Evolutionary conservation across 106 monocot species (phyloP).

Genomic region (Chionographis japonica): DNA sequence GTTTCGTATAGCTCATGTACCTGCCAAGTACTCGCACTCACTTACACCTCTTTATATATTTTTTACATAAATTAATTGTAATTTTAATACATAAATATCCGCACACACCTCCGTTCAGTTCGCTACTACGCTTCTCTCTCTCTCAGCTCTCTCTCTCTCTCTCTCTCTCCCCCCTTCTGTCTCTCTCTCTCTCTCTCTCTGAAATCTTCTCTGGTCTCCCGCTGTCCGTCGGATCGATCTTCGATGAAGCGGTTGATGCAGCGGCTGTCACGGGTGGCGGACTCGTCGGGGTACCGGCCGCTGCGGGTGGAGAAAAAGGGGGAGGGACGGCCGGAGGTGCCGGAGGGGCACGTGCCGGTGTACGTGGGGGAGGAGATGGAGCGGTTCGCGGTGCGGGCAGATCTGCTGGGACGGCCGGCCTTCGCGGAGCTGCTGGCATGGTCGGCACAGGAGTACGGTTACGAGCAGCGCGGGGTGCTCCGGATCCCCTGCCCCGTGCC

Average conservation of each 20-base stretch:
- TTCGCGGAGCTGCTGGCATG: conserved; percentile 44
- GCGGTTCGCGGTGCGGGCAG: conserved; percentile 51
- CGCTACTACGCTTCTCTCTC: too few relatives aligned
- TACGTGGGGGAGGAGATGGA: conserved; percentile 77
- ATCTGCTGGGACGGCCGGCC: conserved; percentile 41
- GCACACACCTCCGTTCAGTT: too few relatives aligned
- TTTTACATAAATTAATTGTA: too few relatives aligned
- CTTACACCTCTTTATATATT: too few relatives aligned
- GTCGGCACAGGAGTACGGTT: conserved; percentile 69
- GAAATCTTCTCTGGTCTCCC: too few relatives aligned
- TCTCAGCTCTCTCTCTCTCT: too few relatives aligned
- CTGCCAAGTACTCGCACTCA: too few relatives aligned
- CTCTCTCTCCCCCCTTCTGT: too few relatives aligned
- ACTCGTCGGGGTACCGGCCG: conserved; percentile 21
- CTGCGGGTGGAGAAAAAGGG: neutral
- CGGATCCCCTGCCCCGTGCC: conserved; percentile 61
- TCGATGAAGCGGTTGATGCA: conserved; percentile 49
- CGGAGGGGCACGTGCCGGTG: conserved; percentile 65
- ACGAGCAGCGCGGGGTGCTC: conserved; percentile 52
- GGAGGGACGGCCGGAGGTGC: conserved; percentile 6
- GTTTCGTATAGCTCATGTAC: too few relatives aligned
- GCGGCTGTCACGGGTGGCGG: conserved; percentile 36
- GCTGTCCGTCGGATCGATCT: too few relatives aligned
- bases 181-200: too few relatives aligned
- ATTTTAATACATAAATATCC: too few relatives aligned